A percentile compares a stretch with the other conserved stretches of the same genome.
These are phyloP conservation scores for Leishmania aethiopica DNA, from an alignment of 208 protist species.

Conservation along the genomic window DNA sequence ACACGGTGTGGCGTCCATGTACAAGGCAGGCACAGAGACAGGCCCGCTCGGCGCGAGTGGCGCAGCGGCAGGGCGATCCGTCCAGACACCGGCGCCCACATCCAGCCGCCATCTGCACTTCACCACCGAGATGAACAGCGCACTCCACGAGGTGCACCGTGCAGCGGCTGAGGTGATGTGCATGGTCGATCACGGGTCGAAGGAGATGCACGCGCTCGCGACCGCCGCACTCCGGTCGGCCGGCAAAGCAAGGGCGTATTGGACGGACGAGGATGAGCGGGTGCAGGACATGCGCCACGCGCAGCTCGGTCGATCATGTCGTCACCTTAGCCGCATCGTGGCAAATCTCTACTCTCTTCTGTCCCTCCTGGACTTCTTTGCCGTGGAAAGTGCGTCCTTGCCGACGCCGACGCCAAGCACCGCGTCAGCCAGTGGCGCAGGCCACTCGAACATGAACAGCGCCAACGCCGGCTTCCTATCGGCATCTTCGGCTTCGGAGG, in stretches of 20 bases:
- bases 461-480: not conserved
- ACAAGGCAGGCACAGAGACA: not conserved
- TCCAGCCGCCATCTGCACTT: not conserved
- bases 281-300: not conserved
- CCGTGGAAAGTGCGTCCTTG: conserved; percentile 5
- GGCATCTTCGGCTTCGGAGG: not conserved
- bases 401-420: not conserved
- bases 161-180: conserved; percentile 17
- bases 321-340: conserved; percentile 13
- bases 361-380: conserved; percentile 34
- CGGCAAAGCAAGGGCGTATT: not conserved
- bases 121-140: conserved; percentile 14
- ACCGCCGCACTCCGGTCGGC: not conserved
- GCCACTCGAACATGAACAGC: not conserved
- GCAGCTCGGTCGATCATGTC: conserved; percentile 7
- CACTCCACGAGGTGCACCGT: conserved; percentile 26
- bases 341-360: conserved; percentile 34
- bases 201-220: conserved; percentile 8
- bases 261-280: not conserved
- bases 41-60: not conserved
- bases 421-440: not conserved
- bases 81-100: not conserved
- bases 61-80: not conserved
- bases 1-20: conserved; percentile 34
- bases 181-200: not conserved